Conservation (phyloP, 2,329 filamentous ascomycete genomes). For the Sclerotinia glacialis region DNA sequence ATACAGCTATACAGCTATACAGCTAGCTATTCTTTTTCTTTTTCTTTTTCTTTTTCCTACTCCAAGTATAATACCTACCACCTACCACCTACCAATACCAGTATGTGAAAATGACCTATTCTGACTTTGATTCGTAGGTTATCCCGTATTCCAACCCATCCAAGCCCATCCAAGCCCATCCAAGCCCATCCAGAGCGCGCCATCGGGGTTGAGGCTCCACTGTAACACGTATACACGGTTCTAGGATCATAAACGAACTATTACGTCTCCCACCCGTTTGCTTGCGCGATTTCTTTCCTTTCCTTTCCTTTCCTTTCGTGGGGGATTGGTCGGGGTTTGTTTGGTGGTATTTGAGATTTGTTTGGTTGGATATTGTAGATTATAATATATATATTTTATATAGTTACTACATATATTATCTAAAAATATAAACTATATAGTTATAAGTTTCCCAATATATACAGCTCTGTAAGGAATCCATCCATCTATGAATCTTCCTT, state of each 20-base stretch:
- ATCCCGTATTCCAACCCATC: not conserved
- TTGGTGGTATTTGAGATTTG: not conserved
- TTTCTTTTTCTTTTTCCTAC: too few species aligned
- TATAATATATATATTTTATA: not conserved
- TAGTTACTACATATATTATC: not conserved
- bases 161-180: too few species aligned
- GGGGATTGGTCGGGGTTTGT: not conserved
- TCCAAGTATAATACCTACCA: too few species aligned
- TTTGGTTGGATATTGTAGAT: not conserved
- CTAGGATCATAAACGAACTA: too few species aligned
- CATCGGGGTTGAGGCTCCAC: not conserved
- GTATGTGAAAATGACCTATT: not conserved
- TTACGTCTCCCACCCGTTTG: not conserved
- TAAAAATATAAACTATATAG: too few species aligned
- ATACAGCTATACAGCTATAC: too few species aligned
- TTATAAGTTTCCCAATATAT: not conserved
- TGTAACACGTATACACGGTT: not conserved
- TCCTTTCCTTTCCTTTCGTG: not conserved
- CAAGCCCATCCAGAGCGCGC: too few species aligned
- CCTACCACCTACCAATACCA: too few species aligned
- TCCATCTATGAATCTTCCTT: not conserved
- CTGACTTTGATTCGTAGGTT: not conserved
- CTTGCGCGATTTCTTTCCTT: slow-evolving; percentile 1
- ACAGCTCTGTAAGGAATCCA: not conserved
- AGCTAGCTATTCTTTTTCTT: too few species aligned